Evolutionary conservation across 768 basidiomycete genomes (phyloP).

Genomic region (Tylopilus plumbeoviolaceoides): DNA sequence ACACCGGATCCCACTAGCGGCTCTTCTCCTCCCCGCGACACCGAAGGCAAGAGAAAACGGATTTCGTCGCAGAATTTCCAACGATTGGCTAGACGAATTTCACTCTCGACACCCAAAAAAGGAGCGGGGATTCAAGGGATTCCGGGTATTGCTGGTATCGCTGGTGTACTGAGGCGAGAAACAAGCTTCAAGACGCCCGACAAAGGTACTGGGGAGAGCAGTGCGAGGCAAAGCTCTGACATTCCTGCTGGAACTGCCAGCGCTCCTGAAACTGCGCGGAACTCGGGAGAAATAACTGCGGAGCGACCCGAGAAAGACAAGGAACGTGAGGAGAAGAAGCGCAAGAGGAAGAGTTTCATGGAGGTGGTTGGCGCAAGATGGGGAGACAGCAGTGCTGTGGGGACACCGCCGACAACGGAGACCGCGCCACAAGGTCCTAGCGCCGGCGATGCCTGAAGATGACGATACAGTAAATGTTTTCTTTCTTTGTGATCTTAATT

Average conservation of each 20-base stretch:
- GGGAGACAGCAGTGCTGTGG: constrained; percentile 17
- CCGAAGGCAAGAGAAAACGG: constrained; percentile 75
- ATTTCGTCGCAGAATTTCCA: constrained; percentile 87
- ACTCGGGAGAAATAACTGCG: constrained; percentile 45
- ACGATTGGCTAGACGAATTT: constrained; percentile 70
- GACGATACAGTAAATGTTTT: not conserved
- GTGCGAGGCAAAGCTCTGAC: constrained; percentile 17
- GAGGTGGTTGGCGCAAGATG: constrained; percentile 37
- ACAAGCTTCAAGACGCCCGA: constrained; percentile 37
- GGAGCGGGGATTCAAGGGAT: constrained; percentile 46
- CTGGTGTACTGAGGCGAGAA: constrained; percentile 29
- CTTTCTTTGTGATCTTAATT: constrained; percentile 8
- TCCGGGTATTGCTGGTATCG: constrained; percentile 26
- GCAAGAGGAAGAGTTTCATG: constrained; percentile 54
- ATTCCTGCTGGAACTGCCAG: constrained; percentile 24
- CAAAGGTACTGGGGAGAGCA: constrained; percentile 31
- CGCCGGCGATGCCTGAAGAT: constrained; percentile 11
- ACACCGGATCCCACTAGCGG: constrained; percentile 64
- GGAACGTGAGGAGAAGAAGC: constrained; percentile 57
- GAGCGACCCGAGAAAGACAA: constrained; percentile 50
- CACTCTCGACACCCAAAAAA: constrained; percentile 55
- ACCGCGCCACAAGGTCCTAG: constrained; percentile 9
- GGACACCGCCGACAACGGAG: constrained; percentile 34
- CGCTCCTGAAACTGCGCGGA: constrained; percentile 39
- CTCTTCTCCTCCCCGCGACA: constrained; percentile 55